Evolutionary conservation across 2,329 filamentous ascomycete species (phyloP).

Genomic region (Colletotrichum sansevieriae): DNA sequence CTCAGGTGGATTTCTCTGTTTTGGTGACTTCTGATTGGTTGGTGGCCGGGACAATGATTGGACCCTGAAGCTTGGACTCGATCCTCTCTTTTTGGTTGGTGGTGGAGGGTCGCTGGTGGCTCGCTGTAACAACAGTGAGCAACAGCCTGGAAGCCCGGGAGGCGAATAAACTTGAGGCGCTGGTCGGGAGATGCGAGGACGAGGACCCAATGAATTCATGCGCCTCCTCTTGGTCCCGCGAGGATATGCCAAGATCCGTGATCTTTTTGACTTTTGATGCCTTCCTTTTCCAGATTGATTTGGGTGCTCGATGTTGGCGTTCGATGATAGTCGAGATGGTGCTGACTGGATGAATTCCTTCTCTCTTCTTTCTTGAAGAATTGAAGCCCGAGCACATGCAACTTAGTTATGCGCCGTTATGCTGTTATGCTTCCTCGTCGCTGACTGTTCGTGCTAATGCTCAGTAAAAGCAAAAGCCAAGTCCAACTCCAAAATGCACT

Average conservation of each 20-base stretch:
- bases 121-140: conserved; percentile 3
- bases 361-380: neutral
- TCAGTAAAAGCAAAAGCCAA: too few species aligned
- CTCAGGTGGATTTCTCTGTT: neutral
- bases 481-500: neutral
- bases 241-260: neutral
- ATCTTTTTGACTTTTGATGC: too few species aligned
- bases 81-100: neutral
- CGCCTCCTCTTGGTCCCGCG: neutral
- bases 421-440: conserved; percentile 19
- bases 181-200: conserved; percentile 25
- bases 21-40: conserved; percentile 21
- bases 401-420: conserved; percentile 3
- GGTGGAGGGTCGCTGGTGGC: neutral
- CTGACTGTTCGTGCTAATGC: conserved; percentile 21
- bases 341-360: conserved; percentile 8
- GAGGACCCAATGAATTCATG: conserved; percentile 12
- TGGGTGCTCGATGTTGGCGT: neutral
- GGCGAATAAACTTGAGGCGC: conserved; percentile 36
- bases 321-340: neutral
- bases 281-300: neutral
- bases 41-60: conserved; percentile 13
- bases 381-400: neutral
- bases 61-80: conserved; percentile 36
- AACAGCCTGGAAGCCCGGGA: neutral